A percentile compares a stretch with the other conserved stretches of the same genome.
phyloP scores from a whole-genome alignment of 2,329 filamentous ascomycete species.

The Dothideomycetes sp. region DNA sequence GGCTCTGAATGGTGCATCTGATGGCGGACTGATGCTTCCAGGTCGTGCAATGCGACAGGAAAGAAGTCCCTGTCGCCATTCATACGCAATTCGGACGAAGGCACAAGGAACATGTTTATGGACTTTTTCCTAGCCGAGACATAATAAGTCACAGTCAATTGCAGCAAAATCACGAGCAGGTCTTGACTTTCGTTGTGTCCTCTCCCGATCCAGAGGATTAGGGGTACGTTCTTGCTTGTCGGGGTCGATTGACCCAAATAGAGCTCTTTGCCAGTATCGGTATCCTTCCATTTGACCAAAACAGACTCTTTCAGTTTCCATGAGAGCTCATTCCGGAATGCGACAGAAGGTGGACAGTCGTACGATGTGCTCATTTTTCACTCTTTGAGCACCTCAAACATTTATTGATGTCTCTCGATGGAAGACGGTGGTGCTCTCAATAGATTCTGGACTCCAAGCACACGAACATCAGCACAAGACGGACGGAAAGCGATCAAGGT shows the following conservation, averaged over 20 bases:
- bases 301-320: conserved; percentile 4
- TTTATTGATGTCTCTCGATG: neutral
- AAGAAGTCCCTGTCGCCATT: neutral
- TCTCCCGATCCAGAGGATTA: conserved; percentile 1
- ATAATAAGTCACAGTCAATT: conserved; percentile 5
- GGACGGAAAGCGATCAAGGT: neutral
- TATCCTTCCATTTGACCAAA: conserved; percentile 2
- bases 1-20: neutral
- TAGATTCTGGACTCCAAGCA: neutral
- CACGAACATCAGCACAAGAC: neutral
- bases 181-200: neutral
- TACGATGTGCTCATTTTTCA: conserved; percentile 2
- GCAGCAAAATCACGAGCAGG: conserved; percentile 2
- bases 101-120: conserved; percentile 1
- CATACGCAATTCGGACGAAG: neutral
- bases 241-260: conserved; percentile 4
- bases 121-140: conserved; percentile 1
- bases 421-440: neutral
- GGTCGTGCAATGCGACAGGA: neutral
- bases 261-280: neutral
- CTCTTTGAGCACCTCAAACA: too few relatives aligned
- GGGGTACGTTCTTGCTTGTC: conserved; percentile 2
- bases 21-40: neutral
- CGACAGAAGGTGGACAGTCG: conserved; percentile 1
- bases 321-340: neutral